These are phyloP conservation scores for Mastigamoeba balamuthi DNA, from an alignment of 78 protist genomes.

Conservation along the genomic window DNA sequence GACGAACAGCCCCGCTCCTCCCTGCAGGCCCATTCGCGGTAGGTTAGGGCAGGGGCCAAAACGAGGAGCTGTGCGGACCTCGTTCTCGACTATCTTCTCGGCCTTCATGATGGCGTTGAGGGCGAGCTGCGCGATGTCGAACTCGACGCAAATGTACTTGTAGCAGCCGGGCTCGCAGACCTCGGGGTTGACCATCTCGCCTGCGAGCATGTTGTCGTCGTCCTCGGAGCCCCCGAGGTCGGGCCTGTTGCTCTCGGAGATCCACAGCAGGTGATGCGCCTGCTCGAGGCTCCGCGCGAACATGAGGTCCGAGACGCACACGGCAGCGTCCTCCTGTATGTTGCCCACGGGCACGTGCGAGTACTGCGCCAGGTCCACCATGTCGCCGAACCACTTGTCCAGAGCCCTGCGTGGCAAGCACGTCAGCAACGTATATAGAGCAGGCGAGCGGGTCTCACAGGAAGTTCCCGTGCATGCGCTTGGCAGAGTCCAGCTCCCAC, in stretches of 20 bases:
- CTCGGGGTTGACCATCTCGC: slow-evolving; percentile 19
- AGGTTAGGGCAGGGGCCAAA: not conserved
- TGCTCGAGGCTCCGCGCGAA: slow-evolving; percentile 37
- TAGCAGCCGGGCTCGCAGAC: slow-evolving; percentile 45
- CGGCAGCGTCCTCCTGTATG: slow-evolving; percentile 31
- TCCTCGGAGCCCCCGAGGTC: slow-evolving; percentile 81
- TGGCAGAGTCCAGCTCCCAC: not conserved
- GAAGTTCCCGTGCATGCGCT: not conserved
- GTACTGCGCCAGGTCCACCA: slow-evolving; percentile 45
- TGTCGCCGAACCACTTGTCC: slow-evolving; percentile 3
- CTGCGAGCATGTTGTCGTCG: slow-evolving; percentile 52
- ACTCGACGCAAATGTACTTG: slow-evolving; percentile 58
- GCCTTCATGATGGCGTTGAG: slow-evolving; percentile 66
- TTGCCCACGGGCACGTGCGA: slow-evolving; percentile 74
- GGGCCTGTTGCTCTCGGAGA: slow-evolving; percentile 38
- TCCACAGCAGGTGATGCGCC: slow-evolving; percentile 54
- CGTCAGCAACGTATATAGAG: too few species aligned
- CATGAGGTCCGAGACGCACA: slow-evolving; percentile 23
- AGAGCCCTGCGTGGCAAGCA: slow-evolving; percentile 1
- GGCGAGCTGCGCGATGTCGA: slow-evolving; percentile 40
- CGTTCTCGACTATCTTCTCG: slow-evolving; percentile 13
- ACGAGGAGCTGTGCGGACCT: not conserved
- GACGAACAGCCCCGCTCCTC: too few species aligned
- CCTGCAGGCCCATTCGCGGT: too few species aligned
- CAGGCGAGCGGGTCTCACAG: too few species aligned